These are phyloP conservation scores for Penicillium lividum DNA, from an alignment of 495 filamentous ascomycete genomes.

Conservation along the genomic window DNA sequence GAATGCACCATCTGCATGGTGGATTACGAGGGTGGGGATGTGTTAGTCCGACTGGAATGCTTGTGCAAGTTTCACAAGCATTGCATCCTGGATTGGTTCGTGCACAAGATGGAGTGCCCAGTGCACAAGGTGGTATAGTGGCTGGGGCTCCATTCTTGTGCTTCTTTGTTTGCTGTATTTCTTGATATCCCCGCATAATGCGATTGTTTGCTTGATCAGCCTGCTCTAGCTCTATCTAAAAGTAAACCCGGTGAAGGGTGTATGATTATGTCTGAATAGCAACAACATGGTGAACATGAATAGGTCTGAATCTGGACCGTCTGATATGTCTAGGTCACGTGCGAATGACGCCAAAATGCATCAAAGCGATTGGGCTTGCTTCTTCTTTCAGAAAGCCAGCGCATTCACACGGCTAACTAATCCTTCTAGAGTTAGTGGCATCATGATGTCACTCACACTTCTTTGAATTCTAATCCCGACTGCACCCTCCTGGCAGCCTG, in stretches of 20 bases:
- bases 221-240: not conserved
- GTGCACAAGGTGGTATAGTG: constrained; percentile 49
- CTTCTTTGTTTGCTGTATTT: not conserved
- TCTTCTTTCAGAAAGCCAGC: not conserved
- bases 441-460: not conserved
- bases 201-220: not conserved
- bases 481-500: not conserved
- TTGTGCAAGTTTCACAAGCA: constrained; percentile 86
- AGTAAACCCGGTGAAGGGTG: no score
- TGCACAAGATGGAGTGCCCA: constrained; percentile 55
- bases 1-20: constrained; percentile 98
- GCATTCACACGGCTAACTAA: not conserved
- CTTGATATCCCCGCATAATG: not conserved
- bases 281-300: no score
- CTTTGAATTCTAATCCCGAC: not conserved
- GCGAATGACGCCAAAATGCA: not conserved
- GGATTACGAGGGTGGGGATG: constrained; percentile 83
- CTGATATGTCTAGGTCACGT: not conserved
- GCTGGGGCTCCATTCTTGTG: constrained; percentile 7
- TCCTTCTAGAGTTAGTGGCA: not conserved
- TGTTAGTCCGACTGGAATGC: constrained; percentile 85
- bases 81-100: constrained; percentile 62
- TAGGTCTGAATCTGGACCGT: no score
- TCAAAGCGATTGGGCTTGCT: not conserved
- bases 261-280: no score